Evolutionary conservation across 2,329 filamentous ascomycete genomes (phyloP), one percentile per base, ranked within the genome.

Genomic region (Dothidotthia symphoricarpi): DNA sequence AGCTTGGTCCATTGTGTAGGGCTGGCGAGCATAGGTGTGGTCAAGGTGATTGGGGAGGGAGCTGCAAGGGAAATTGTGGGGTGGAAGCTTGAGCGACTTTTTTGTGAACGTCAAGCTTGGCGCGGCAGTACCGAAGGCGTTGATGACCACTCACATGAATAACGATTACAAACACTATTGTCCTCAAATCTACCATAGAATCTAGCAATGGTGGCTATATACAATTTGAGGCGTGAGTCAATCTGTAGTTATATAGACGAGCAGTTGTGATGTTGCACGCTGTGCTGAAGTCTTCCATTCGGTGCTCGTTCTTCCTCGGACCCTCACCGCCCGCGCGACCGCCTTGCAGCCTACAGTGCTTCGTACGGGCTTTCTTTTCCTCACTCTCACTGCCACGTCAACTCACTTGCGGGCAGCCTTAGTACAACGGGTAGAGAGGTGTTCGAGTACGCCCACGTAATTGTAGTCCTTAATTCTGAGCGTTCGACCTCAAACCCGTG

Each of bases 111-210:
- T 31, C 13, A 40, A 35, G 36, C 43, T 55, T 53, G 52, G 53
- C 55, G 47, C 41, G 41, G 51, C 50, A 57, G 45, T 45, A 41
- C 39, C n/a, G n/a, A n/a, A n/a, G n/a, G n/a, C n/a, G n/a, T n/a
- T n/a, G n/a, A n/a, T n/a, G n/a, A n/a, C n/a, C n/a, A n/a, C n/a
- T n/a, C n/a, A n/a, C n/a, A n/a, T n/a, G n/a, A n/a, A n/a, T n/a
- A n/a, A n/a, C n/a, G n/a, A n/a, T n/a, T n/a, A n/a, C n/a, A n/a
- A n/a, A n/a, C n/a, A n/a, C n/a, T n/a, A n/a, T n/a, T n/a, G n/a
- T n/a, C n/a, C n/a, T n/a, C n/a, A n/a, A n/a, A n/a, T n/a, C n/a
- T n/a, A n/a, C n/a, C n/a, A n/a, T n/a, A n/a, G n/a, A n/a, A n/a
- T n/a, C n/a, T n/a, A n/a, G n/a, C n/a, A n/a, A n/a, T n/a, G n/a